Conservation (phyloP, 1,139 yeast genomes). For the Taphrina deformans region DNA sequence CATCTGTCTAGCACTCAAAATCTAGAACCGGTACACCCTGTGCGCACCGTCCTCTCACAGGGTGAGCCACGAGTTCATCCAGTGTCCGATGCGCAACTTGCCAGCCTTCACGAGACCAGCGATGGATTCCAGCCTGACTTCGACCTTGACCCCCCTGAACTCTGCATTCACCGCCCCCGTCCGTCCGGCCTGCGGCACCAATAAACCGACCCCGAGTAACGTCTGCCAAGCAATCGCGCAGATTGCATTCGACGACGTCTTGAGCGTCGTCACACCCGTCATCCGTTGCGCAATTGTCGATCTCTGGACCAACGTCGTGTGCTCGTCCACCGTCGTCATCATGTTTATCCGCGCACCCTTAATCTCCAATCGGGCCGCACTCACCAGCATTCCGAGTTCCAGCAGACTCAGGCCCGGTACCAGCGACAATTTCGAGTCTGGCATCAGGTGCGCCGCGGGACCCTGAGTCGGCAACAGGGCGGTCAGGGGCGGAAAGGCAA, state of each 20-base stretch:
- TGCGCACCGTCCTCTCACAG: too few relatives aligned
- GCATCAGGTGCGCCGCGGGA: neutral
- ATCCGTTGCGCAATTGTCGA: slow-evolving; percentile 20
- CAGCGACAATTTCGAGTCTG: slow-evolving; percentile 18
- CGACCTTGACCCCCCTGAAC: neutral
- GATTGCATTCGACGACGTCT: neutral
- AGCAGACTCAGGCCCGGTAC: slow-evolving; percentile 36
- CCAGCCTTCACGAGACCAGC: neutral
- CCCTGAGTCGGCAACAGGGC: neutral
- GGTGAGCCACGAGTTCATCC: slow-evolving; percentile 17
- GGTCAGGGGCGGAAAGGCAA: slow-evolving; percentile 3
- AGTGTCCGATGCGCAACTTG: neutral
- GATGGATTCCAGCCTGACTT: neutral
- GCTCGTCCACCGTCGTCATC: slow-evolving; percentile 76
- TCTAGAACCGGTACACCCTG: too few relatives aligned
- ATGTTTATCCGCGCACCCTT: slow-evolving; percentile 56
- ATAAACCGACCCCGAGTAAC: slow-evolving; percentile 26
- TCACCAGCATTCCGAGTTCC: slow-evolving; percentile 53
- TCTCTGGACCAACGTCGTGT: slow-evolving; percentile 45
- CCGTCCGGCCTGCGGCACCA: slow-evolving; percentile 36
- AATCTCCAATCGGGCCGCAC: slow-evolving; percentile 69
- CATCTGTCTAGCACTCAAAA: too few relatives aligned
- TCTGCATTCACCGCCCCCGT: slow-evolving; percentile 27
- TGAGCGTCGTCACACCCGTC: slow-evolving; percentile 11
- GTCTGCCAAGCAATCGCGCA: slow-evolving; percentile 16